Evolutionary conservation across 306 rosid genomes (phyloP).

Genomic region (Elaeagnus macrophylla): DNA sequence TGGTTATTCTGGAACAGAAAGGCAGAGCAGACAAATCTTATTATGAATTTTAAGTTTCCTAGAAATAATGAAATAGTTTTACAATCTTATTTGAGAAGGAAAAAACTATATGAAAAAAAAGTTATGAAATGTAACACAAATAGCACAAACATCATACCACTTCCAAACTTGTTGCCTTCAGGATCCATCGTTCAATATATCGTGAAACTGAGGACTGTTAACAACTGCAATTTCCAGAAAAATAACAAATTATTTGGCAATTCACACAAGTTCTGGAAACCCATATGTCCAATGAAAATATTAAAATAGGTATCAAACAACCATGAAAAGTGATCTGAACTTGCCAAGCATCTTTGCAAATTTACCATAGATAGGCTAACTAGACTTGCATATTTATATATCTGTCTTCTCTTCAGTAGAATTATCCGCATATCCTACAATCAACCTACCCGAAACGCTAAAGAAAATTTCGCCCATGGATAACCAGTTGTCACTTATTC

Average conservation of each 20-base stretch:
- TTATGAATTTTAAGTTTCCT: no score
- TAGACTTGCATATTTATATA: no score
- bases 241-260: conserved; percentile 3
- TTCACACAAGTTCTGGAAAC: conserved; percentile 16
- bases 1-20: not conserved
- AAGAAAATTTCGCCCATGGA: no score
- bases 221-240: conserved; percentile 35
- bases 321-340: not conserved
- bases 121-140: conserved; percentile 1
- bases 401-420: no score
- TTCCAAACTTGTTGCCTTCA: conserved; percentile 71
- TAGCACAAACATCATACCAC: conserved; percentile 41
- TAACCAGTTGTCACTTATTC: no score
- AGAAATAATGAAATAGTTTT: no score
- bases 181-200: conserved; percentile 63
- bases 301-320: no score
- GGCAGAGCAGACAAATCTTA: not conserved
- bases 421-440: no score
- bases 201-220: conserved; percentile 25
- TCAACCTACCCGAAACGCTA: no score
- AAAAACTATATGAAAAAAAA: no score
- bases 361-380: no score
- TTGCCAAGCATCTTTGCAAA: not conserved
- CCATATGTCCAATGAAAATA: not conserved
- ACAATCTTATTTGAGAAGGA: no score